These are phyloP conservation scores for Pseudozyma sp. DNA, from an alignment of 1,284 basidiomycete species.

Conservation along the genomic window DNA sequence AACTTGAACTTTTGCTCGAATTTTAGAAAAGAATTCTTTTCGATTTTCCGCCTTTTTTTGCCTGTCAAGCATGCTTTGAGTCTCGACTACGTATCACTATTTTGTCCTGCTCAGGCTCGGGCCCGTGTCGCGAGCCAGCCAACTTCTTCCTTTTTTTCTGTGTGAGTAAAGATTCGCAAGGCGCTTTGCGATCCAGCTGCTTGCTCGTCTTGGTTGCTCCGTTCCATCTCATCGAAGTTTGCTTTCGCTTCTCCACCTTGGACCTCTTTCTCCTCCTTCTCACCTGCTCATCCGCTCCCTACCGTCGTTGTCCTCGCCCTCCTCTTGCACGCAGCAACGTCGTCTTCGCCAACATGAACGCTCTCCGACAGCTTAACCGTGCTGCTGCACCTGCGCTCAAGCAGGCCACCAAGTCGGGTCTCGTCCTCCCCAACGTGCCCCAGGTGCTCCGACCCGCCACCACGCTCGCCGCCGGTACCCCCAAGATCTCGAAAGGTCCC, in stretches of 20 bases:
- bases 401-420: slow-evolving; percentile 48
- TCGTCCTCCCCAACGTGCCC: slow-evolving; percentile 46
- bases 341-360: slow-evolving; percentile 40
- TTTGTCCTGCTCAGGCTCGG: too few relatives aligned
- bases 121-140: too few relatives aligned
- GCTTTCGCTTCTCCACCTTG: neutral
- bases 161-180: neutral
- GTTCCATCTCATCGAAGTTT: slow-evolving; percentile 2
- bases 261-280: slow-evolving; percentile 14
- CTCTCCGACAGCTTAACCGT: slow-evolving; percentile 52
- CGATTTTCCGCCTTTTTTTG: too few relatives aligned
- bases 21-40: too few relatives aligned
- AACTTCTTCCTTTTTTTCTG: neutral
- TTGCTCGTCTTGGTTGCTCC: neutral
- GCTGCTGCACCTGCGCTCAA: slow-evolving; percentile 53
- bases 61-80: too few relatives aligned
- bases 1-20: too few relatives aligned
- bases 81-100: too few relatives aligned
- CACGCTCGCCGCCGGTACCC: slow-evolving; percentile 82
- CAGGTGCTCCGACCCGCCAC: slow-evolving; percentile 73
- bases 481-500: slow-evolving; percentile 79
- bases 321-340: slow-evolving; percentile 18
- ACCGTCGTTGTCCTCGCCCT: slow-evolving; percentile 4
- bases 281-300: slow-evolving; percentile 24
- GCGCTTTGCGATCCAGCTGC: neutral